Evolutionary conservation across 192 early-diverging fungal species (phyloP).

Genomic region (Linnemannia exigua): DNA sequence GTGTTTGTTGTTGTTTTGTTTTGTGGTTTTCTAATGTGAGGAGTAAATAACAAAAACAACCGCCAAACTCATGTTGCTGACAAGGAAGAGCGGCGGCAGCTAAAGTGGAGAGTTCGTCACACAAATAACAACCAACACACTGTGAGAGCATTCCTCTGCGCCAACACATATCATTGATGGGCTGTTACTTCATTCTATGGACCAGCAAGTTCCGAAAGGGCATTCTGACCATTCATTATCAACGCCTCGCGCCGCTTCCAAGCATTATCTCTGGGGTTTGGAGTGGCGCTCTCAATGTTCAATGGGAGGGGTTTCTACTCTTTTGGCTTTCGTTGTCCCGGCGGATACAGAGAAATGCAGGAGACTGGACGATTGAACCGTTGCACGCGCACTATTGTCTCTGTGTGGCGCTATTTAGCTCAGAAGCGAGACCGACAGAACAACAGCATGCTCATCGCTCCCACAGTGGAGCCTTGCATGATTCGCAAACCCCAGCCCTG

Average conservation of each 20-base stretch:
- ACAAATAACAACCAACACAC: neutral
- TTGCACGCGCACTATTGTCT: neutral
- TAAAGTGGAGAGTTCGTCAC: neutral
- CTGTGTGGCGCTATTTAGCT: neutral
- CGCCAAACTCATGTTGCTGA: neutral
- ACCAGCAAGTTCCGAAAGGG: neutral
- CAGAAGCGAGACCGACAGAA: neutral
- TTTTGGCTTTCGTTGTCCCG: neutral
- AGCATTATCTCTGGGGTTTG: neutral
- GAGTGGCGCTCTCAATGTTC: neutral
- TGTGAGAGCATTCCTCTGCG: neutral
- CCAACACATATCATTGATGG: too few species aligned
- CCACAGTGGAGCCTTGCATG: neutral
- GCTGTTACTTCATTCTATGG: conserved; percentile 1
- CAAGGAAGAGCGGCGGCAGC: neutral
- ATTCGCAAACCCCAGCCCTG: neutral
- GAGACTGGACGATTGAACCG: neutral
- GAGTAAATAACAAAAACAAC: neutral
- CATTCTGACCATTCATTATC: neutral
- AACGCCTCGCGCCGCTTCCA: neutral
- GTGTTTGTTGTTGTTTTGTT: too few species aligned
- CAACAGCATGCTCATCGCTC: neutral
- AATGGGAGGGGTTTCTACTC: neutral
- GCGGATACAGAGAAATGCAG: neutral
- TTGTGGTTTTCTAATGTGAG: neutral